phyloP scores from a whole-genome alignment of 768 basidiomycete genomes.

The Tulasnella sp. region DNA sequence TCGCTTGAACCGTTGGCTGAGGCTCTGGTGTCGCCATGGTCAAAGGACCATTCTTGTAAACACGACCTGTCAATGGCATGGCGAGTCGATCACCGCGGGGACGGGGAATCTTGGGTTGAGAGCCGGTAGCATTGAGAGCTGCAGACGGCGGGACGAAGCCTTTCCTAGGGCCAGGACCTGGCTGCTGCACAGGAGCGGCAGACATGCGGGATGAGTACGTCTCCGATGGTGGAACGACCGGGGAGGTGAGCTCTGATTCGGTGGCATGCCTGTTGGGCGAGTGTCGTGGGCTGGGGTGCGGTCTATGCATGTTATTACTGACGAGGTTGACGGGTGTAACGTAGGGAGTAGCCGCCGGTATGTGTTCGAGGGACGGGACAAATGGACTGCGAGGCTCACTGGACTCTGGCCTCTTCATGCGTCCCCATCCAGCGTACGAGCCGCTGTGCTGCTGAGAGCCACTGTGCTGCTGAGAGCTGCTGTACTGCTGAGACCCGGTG shows the following conservation, averaged over 20 bases:
- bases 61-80: slow-evolving; percentile 4
- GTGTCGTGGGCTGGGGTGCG: not conserved
- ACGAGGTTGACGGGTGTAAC: not conserved
- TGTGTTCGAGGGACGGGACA: not conserved
- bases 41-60: not conserved
- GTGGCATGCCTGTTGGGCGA: not conserved
- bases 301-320: not conserved
- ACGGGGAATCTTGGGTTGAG: not conserved
- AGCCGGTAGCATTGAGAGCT: not conserved
- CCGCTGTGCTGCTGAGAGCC: not conserved
- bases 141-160: not conserved
- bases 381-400: not conserved
- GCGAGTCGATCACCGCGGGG: not conserved
- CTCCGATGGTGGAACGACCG: slow-evolving; percentile 1
- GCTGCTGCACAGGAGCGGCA: slow-evolving; percentile 3
- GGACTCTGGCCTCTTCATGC: not conserved
- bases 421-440: not conserved
- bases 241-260: not conserved
- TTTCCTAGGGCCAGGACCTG: not conserved
- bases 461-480: not conserved
- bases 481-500: not conserved
- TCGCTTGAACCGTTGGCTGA: not conserved
- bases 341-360: not conserved
- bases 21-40: not conserved
- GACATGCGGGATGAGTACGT: not conserved